Percentiles rank a stretch among this genome's conserved stretches.
phyloP scores from a whole-genome alignment of 768 basidiomycete genomes.

The Tulasnella sp. region DNA sequence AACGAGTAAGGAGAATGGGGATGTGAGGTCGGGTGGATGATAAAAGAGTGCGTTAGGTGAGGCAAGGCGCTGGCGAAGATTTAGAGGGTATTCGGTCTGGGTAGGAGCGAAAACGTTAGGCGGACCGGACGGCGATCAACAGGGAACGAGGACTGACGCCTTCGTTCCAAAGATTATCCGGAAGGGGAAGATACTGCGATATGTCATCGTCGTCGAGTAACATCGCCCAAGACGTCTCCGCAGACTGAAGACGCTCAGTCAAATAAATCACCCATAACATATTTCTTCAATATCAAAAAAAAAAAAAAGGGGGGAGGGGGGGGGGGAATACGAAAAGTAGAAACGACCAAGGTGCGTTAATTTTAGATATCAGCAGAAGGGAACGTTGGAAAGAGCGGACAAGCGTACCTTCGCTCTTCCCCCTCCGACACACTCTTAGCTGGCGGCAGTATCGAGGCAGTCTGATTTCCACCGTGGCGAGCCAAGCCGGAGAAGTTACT shows the following conservation, averaged over 20 bases:
- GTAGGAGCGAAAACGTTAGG: too few species aligned
- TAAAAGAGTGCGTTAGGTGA: conserved; percentile 6
- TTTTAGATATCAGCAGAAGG: too few species aligned
- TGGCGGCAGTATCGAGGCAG: conserved; percentile 46
- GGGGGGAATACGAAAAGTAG: too few species aligned
- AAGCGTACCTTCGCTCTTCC: conserved; percentile 38
- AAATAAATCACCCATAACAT: conserved; percentile 66
- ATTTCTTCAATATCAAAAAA: conserved; percentile 33
- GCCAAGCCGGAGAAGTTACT: conserved; percentile 46
- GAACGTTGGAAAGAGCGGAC: too few species aligned
- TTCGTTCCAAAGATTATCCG: conserved; percentile 47
- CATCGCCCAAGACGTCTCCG: conserved; percentile 60
- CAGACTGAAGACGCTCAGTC: conserved; percentile 54
- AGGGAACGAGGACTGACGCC: conserved; percentile 44
- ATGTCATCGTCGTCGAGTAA: conserved; percentile 65
- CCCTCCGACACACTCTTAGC: conserved; percentile 57
- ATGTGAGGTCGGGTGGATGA: conserved; percentile 4
- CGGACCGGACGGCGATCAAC: too few species aligned
- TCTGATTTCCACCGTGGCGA: conserved; percentile 46
- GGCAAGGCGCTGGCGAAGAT: conserved; percentile 9
- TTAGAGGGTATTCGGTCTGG: background rate
- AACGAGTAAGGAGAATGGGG: conserved; percentile 3
- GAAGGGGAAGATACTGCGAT: conserved; percentile 56
- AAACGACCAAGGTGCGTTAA: too few species aligned
- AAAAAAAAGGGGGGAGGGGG: too few species aligned